A percentile compares a stretch with the other conserved stretches of the same genome.
Evolutionary conservation across 2,329 filamentous ascomycete genomes (phyloP).

Genomic region (Chaetomium olivaceum): DNA sequence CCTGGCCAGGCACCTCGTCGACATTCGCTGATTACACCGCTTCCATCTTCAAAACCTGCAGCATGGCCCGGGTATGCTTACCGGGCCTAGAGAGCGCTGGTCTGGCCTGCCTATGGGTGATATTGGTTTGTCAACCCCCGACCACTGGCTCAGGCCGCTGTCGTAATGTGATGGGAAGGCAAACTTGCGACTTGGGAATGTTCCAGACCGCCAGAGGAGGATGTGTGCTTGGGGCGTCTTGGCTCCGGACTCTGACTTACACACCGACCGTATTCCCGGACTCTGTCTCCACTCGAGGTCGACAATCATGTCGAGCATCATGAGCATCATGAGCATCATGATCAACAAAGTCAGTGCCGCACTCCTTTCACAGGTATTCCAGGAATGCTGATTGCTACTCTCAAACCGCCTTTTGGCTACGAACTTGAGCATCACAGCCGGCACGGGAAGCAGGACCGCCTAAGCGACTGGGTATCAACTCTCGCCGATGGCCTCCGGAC

Average conservation of each 20-base stretch:
- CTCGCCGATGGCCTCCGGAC: not conserved
- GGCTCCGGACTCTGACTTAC: constrained; percentile 1
- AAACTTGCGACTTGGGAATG: not conserved
- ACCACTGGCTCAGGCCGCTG: not conserved
- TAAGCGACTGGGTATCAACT: not conserved
- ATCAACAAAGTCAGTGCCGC: not conserved
- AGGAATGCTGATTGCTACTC: not conserved
- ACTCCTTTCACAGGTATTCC: not conserved
- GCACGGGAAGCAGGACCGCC: not conserved
- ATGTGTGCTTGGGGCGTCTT: not conserved
- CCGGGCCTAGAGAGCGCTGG: not conserved
- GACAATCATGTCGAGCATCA: not conserved
- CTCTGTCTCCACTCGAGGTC: not conserved
- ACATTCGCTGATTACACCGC: constrained; percentile 2
- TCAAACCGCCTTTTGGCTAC: not conserved
- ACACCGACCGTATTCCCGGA: not conserved
- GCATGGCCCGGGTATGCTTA: not conserved
- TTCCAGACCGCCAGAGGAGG: not conserved
- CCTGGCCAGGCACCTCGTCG: not conserved
- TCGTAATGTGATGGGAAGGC: not conserved
- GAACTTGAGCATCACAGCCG: not conserved
- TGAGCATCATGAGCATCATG: not conserved
- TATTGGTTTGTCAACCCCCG: not conserved
- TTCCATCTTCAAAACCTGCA: not conserved
- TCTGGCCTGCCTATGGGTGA: not conserved